A percentile compares a stretch with the other conserved stretches of the same genome.
These are phyloP conservation scores for Neolentinus lepideus DNA, from an alignment of 1,284 basidiomycete species.

Conservation along the genomic window DNA sequence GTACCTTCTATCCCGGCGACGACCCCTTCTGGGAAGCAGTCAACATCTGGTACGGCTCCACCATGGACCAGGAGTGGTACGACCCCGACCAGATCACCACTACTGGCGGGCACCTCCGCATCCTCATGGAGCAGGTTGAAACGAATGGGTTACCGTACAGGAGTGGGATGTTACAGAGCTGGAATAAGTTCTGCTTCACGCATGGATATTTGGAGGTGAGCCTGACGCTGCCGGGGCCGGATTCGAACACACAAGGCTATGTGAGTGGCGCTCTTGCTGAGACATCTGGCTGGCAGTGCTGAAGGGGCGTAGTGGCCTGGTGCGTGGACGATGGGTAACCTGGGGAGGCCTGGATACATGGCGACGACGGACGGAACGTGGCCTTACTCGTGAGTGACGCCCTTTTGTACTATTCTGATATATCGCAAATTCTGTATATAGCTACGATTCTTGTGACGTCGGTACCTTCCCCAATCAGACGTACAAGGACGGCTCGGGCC, in stretches of 20 bases:
- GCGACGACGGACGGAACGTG: conserved; percentile 79
- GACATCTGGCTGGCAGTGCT: background rate
- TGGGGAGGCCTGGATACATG: conserved; percentile 78
- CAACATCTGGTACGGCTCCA: conserved; percentile 65
- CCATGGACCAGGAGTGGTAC: conserved; percentile 70
- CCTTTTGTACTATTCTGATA: background rate
- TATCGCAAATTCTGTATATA: conserved; percentile 40
- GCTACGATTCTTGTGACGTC: conserved; percentile 75
- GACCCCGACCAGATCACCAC: conserved; percentile 70
- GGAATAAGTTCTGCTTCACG: conserved; percentile 89
- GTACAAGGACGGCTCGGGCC: conserved; percentile 37
- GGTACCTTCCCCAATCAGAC: conserved; percentile 83
- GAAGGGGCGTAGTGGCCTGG: conserved; percentile 49
- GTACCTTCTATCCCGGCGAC: conserved; percentile 64
- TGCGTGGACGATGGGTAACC: conserved; percentile 88
- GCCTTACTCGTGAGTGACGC: conserved; percentile 49
- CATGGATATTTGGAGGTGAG: conserved; percentile 63
- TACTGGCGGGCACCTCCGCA: conserved; percentile 68
- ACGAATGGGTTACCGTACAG: conserved; percentile 65
- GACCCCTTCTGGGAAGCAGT: conserved; percentile 72
- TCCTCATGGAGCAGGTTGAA: conserved; percentile 57
- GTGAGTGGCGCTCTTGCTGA: conserved; percentile 17
- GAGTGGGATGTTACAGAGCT: conserved; percentile 61
- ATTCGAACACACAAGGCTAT: conserved; percentile 26
- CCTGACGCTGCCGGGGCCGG: conserved; percentile 27